Base-by-base conservation (phyloP, 257 asterid species). In the Verbena officinalis region DNA sequence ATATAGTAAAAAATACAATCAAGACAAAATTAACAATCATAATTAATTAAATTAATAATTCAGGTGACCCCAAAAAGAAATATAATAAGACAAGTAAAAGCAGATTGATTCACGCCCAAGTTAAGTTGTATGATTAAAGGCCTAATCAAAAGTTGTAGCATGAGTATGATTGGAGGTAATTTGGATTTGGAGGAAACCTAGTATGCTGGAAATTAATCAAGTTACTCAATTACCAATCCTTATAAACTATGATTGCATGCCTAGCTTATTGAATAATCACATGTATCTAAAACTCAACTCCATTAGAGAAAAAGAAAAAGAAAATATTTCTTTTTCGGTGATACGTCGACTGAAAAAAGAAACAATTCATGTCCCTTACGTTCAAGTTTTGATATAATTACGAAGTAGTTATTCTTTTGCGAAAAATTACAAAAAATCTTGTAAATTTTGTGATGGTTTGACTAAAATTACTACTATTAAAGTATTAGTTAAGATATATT, bases 111-210 rank as follows among this genome's bases (percentile, higher is more conserved):
- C 49, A 57, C 49, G 49, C 63, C 49, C 48, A 57, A 17, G 63
- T 36, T 23, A 59, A 12, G 2, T 43, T 38, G 30, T 15, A 36
- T 36, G 11, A 36, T 19, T 9, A 10, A 17, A 34, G 45, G 8
- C 12, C 5, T 57, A n/a, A 57, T 31, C 36, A 17, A 57, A 57
- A 58, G 64, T 4, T 9, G 52, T 39, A 42, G 23, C 22, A 42
- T 42, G 53, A 10, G 40, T 23, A 15, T 60, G 66, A 60, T 44
- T 43, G 54, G 54, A 15, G 14, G 54, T n/a, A n/a, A n/a, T n/a
- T n/a, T n/a, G n/a, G n/a, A n/a, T 43, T 43, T 21, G 53, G 54
- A 23, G 55, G 54, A 60, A 60, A 60, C 66, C 66, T 42, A 42
- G 54, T 60, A 60, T 24, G 23, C 51, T 1, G 55, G 21, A 39